Percentiles rank a stretch among this genome's conserved stretches.
Conservation (phyloP, 495 filamentous ascomycete species). For the Baudoinia panamericana region DNA sequence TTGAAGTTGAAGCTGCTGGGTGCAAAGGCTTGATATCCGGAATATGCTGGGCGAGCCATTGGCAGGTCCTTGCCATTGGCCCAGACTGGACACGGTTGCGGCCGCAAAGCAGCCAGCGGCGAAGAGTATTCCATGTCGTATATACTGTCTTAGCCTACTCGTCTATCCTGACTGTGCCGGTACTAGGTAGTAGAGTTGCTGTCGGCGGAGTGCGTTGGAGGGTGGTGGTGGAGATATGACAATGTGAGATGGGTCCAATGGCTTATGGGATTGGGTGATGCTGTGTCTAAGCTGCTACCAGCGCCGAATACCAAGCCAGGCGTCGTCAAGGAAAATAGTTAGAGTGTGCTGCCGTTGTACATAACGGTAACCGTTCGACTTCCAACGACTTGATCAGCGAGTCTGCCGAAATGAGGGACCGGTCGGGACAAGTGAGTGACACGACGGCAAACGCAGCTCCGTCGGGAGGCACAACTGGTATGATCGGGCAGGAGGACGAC, state of each 20-base stretch:
- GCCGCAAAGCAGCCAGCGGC: conserved; percentile 87
- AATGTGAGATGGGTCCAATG: conserved; percentile 13
- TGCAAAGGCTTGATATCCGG: conserved; percentile 38
- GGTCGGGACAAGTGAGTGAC: too few species aligned
- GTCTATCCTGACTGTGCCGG: conserved; percentile 2
- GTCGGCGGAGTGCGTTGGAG: not conserved
- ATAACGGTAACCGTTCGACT: too few species aligned
- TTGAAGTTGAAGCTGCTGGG: conserved; percentile 58
- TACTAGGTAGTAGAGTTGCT: not conserved
- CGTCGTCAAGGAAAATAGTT: conserved; percentile 1
- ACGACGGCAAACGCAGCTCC: too few species aligned
- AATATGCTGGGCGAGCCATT: conserved; percentile 20
- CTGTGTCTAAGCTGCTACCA: conserved; percentile 7
- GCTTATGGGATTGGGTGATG: conserved; percentile 7
- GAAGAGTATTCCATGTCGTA: conserved; percentile 77
- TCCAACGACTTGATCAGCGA: not conserved
- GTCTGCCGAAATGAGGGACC: not conserved
- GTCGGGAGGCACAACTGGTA: too few species aligned
- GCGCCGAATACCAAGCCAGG: conserved; percentile 4
- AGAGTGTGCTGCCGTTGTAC: conserved; percentile 8
- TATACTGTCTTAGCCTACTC: not conserved
- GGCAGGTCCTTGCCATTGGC: conserved; percentile 40
- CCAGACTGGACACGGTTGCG: conserved; percentile 46
- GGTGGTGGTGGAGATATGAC: conserved; percentile 2
- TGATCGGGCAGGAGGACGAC: conserved; percentile 15